Conservation (phyloP, 2,329 filamentous ascomycete species). For the Rachicladosporium sp. region DNA sequence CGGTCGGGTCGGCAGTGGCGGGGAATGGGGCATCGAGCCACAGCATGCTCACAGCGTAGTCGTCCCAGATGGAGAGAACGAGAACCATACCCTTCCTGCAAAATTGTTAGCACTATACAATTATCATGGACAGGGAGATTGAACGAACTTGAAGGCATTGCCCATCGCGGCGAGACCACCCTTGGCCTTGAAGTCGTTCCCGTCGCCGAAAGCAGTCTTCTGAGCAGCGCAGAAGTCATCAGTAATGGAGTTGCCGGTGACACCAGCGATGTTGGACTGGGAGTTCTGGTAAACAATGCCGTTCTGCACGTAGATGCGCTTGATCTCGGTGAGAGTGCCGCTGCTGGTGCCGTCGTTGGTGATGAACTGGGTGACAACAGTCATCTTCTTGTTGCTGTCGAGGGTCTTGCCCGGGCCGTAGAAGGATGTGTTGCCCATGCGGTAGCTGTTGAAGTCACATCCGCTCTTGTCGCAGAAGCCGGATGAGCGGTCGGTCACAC, state of each 20-base stretch:
- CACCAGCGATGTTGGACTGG: slow-evolving; percentile 29
- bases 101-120: too few relatives aligned
- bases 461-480: slow-evolving; percentile 57
- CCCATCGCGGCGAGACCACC: slow-evolving; percentile 37
- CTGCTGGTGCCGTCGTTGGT: slow-evolving; percentile 36
- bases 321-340: slow-evolving; percentile 48
- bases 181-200: slow-evolving; percentile 39
- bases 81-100: slow-evolving; percentile 52
- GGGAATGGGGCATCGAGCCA: slow-evolving; percentile 49
- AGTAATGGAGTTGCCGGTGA: slow-evolving; percentile 44
- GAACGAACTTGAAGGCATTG: too few relatives aligned
- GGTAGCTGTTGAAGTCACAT: slow-evolving; percentile 55
- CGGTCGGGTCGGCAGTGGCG: slow-evolving; percentile 7
- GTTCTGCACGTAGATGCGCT: slow-evolving; percentile 53
- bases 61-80: slow-evolving; percentile 54
- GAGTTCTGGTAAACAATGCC: slow-evolving; percentile 48
- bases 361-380: slow-evolving; percentile 57
- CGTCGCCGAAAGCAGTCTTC: slow-evolving; percentile 19
- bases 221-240: slow-evolving; percentile 41
- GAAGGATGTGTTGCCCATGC: slow-evolving; percentile 51
- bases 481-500: slow-evolving; percentile 33
- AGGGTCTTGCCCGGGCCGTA: slow-evolving; percentile 48
- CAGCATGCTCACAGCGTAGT: slow-evolving; percentile 53
- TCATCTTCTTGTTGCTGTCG: slow-evolving; percentile 48
- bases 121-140: too few relatives aligned